phyloP scores from a whole-genome alignment of 169 alveolate genomes.

The Plasmodium coatneyi region DNA sequence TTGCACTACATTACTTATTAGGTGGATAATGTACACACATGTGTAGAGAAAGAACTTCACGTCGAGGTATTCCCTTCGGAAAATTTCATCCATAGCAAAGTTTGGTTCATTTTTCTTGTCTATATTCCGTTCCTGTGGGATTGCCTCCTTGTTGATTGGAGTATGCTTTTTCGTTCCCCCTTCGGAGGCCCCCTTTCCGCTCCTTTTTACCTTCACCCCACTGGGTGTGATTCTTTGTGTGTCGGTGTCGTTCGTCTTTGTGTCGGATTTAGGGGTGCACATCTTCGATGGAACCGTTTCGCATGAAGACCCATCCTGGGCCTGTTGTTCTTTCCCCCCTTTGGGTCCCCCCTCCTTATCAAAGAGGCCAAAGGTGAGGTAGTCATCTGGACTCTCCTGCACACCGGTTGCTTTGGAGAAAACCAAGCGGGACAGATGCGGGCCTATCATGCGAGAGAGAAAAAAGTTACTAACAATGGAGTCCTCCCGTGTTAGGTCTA shows the following conservation, averaged over 20 bases:
- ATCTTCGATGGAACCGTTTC: not conserved
- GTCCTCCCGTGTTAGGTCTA: constrained; percentile 4
- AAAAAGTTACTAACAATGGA: constrained; percentile 18
- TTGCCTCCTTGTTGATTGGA: not conserved
- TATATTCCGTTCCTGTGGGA: not conserved
- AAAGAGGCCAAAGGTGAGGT: not conserved
- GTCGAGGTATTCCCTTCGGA: constrained; percentile 12
- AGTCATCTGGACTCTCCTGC: not conserved
- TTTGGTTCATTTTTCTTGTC: not conserved
- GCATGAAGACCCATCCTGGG: not conserved
- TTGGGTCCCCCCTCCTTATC: not conserved
- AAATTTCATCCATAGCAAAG: not conserved
- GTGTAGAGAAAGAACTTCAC: constrained; percentile 48
- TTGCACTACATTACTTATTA: not conserved
- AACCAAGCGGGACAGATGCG: constrained; percentile 10
- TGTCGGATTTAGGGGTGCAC: not conserved
- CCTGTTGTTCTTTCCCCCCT: not conserved
- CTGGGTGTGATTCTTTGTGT: not conserved
- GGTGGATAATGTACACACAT: constrained; percentile 35
- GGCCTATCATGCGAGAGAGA: not conserved
- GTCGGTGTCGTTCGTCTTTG: not conserved
- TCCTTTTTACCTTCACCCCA: not conserved
- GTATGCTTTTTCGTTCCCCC: not conserved
- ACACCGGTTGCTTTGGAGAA: not conserved
- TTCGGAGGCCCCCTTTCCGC: not conserved